These are phyloP conservation scores for Phytophthora citrophthora DNA, from an alignment of 352 stramenopile genomes.

Conservation along the genomic window DNA sequence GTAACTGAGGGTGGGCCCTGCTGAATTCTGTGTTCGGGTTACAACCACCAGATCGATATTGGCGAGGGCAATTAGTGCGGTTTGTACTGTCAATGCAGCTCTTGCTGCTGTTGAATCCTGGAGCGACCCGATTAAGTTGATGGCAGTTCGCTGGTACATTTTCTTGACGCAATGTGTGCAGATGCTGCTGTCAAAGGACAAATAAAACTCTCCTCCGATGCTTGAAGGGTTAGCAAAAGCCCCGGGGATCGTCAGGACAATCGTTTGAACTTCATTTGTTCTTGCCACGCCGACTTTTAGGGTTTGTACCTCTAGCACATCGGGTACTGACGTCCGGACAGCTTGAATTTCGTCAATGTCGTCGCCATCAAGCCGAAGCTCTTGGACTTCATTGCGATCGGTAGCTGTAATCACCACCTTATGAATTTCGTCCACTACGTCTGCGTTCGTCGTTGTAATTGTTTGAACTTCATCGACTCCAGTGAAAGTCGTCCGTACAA, in stretches of 20 bases:
- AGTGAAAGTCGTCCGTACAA: constrained; percentile 88
- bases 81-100: constrained; percentile 31
- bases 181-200: constrained; percentile 66
- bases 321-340: constrained; percentile 80
- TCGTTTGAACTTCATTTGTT: constrained; percentile 84
- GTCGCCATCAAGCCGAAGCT: constrained; percentile 77
- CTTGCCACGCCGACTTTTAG: constrained; percentile 79
- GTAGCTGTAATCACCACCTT: constrained; percentile 90
- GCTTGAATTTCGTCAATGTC: constrained; percentile 94
- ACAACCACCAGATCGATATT: constrained; percentile 71
- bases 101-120: background rate
- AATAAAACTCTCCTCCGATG: constrained; percentile 54
- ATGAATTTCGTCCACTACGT: constrained; percentile 92
- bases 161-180: constrained; percentile 81
- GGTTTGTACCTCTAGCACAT: constrained; percentile 94
- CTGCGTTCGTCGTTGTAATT: constrained; percentile 71
- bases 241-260: constrained; percentile 78
- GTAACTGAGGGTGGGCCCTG: constrained; percentile 60
- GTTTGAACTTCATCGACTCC: constrained; percentile 91
- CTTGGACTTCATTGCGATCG: constrained; percentile 94
- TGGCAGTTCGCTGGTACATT: constrained; percentile 50
- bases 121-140: constrained; percentile 37
- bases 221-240: constrained; percentile 51
- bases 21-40: constrained; percentile 19
- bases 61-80: constrained; percentile 42